These are phyloP conservation scores for Penicillium subrubescens DNA, from an alignment of 495 filamentous ascomycete species.

Conservation along the genomic window DNA sequence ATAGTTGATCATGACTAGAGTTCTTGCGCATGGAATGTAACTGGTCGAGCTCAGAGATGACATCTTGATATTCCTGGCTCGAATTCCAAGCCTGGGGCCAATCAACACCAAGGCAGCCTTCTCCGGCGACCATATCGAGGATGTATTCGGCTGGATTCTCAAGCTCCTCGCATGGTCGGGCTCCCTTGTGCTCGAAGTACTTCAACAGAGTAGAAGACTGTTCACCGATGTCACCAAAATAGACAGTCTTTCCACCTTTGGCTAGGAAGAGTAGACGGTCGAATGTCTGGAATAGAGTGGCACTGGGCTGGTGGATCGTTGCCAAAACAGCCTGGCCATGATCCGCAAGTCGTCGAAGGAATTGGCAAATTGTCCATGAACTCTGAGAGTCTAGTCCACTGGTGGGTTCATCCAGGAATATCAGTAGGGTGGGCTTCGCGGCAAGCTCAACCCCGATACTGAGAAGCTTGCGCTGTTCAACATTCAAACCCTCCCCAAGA, in stretches of 20 bases:
- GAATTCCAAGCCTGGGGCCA: slow-evolving; percentile 77
- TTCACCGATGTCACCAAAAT: slow-evolving; percentile 83
- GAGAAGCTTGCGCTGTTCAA: slow-evolving; percentile 85
- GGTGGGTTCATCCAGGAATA: slow-evolving; percentile 93
- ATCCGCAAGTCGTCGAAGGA: slow-evolving; percentile 80
- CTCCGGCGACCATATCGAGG: slow-evolving; percentile 68
- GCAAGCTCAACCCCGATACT: slow-evolving; percentile 91
- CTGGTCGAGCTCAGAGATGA: slow-evolving; percentile 64
- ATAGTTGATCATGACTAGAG: slow-evolving; percentile 12
- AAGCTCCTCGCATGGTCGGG: slow-evolving; percentile 62
- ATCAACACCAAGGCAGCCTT: slow-evolving; percentile 67
- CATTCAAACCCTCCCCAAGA: slow-evolving; percentile 68
- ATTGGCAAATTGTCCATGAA: slow-evolving; percentile 78
- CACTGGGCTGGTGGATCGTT: slow-evolving; percentile 92
- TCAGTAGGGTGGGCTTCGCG: slow-evolving; percentile 78
- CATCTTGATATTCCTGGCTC: slow-evolving; percentile 63
- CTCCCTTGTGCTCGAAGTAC: slow-evolving; percentile 79
- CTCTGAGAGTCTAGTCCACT: slow-evolving; percentile 84
- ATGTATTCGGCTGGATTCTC: slow-evolving; percentile 92
- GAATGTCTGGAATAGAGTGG: slow-evolving; percentile 87
- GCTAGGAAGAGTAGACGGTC: slow-evolving; percentile 83
- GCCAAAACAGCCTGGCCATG: slow-evolving; percentile 85
- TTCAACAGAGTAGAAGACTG: slow-evolving; percentile 65
- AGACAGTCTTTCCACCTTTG: slow-evolving; percentile 78
- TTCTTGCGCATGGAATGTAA: slow-evolving; percentile 54